phyloP scores from a whole-genome alignment of 2,329 filamentous ascomycete species.

The Xylariaceae sp. region DNA sequence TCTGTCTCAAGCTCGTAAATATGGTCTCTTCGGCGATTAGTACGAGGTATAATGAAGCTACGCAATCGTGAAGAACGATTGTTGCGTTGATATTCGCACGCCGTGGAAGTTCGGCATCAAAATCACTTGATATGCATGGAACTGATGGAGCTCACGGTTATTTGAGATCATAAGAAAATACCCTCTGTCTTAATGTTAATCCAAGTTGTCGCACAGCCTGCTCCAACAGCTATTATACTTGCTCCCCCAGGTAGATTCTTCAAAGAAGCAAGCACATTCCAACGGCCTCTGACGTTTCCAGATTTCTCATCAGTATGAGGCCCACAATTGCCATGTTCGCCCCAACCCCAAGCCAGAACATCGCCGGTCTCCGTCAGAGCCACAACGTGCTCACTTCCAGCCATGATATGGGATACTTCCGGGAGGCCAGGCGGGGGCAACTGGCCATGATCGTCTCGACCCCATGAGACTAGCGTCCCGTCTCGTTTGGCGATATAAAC shows the following conservation, averaged over 20 bases:
- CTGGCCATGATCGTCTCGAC: constrained; percentile 80
- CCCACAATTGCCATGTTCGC: constrained; percentile 95
- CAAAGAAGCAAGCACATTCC: constrained; percentile 61
- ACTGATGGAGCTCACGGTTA: constrained; percentile 12
- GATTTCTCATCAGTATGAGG: constrained; percentile 54
- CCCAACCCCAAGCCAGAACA: constrained; percentile 90
- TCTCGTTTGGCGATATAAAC: constrained; percentile 65
- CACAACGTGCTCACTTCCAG: constrained; percentile 88
- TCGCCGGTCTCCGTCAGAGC: constrained; percentile 61
- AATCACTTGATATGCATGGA: neutral
- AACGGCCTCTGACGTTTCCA: constrained; percentile 62
- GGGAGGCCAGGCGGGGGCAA: constrained; percentile 62
- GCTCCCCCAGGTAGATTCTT: constrained; percentile 49
- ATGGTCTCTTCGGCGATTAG: constrained; percentile 41
- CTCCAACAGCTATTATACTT: constrained; percentile 61
- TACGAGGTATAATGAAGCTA: neutral
- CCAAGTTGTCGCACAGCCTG: constrained; percentile 91
- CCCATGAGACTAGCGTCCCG: constrained; percentile 67
- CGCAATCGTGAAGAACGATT: neutral
- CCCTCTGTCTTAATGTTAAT: constrained; percentile 46
- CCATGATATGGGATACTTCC: constrained; percentile 58
- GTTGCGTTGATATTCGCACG: constrained; percentile 4
- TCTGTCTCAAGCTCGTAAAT: constrained; percentile 59
- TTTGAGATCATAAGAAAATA: constrained; percentile 30
- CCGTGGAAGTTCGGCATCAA: neutral